Evolutionary conservation across 129 eudicot species (phyloP).

Genomic region (Flaveria sonorensis): DNA sequence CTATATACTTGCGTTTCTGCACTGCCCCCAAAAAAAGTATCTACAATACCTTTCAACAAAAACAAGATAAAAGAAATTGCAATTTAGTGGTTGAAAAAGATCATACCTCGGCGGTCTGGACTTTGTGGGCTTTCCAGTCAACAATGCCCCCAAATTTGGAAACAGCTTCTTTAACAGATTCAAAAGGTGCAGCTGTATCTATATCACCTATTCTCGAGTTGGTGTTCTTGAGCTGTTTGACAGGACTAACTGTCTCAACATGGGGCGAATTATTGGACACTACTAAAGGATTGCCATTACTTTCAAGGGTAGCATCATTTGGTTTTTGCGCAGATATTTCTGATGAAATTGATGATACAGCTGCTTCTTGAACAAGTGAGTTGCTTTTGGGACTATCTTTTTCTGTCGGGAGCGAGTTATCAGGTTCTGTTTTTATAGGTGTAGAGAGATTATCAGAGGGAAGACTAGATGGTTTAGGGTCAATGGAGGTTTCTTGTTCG

Average conservation of each 20-base stretch:
- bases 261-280: slow-evolving; percentile 19
- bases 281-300: slow-evolving; percentile 24
- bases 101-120: slow-evolving; percentile 73
- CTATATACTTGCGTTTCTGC: slow-evolving; percentile 81
- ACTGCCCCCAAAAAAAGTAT: not conserved
- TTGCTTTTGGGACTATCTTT: slow-evolving; percentile 27
- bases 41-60: not conserved
- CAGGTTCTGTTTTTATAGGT: slow-evolving; percentile 32
- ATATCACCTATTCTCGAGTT: slow-evolving; percentile 46
- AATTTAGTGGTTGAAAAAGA: slow-evolving; percentile 21
- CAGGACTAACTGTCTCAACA: slow-evolving; percentile 15
- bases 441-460: slow-evolving; percentile 30
- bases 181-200: slow-evolving; percentile 81
- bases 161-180: slow-evolving; percentile 89
- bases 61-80: not conserved
- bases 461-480: slow-evolving; percentile 27
- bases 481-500: slow-evolving; percentile 35
- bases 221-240: slow-evolving; percentile 33
- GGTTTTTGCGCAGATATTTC: slow-evolving; percentile 36
- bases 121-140: slow-evolving; percentile 93
- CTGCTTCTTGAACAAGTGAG: slow-evolving; percentile 26
- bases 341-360: slow-evolving; percentile 25
- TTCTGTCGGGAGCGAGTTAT: not conserved
- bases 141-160: slow-evolving; percentile 93
- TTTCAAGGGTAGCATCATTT: slow-evolving; percentile 26